These are phyloP conservation scores for Gossypium davidsonii DNA, from an alignment of 441 rosid genomes.

Conservation along the genomic window DNA sequence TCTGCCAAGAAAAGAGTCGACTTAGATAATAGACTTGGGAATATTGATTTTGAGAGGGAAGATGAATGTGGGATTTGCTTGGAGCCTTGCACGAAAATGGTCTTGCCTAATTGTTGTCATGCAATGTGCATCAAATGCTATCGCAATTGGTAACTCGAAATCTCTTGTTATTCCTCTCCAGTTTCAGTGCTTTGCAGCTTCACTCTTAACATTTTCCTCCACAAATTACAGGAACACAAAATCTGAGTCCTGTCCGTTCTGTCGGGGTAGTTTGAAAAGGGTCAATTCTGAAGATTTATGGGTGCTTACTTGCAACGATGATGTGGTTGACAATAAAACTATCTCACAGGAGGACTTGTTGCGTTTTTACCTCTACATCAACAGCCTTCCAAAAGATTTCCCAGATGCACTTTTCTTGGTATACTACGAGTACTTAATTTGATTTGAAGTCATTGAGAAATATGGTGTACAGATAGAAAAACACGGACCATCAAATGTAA, in stretches of 20 bases:
- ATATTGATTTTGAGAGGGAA: slow-evolving; percentile 69
- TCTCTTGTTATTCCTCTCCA: neutral
- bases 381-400: slow-evolving; percentile 71
- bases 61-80: slow-evolving; percentile 96
- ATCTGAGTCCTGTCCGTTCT: slow-evolving; percentile 92
- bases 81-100: slow-evolving; percentile 92
- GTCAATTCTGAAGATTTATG: slow-evolving; percentile 92
- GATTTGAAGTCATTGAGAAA: slow-evolving; percentile 20
- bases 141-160: slow-evolving; percentile 58
- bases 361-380: slow-evolving; percentile 68
- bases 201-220: slow-evolving; percentile 6
- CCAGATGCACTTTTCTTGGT: slow-evolving; percentile 79
- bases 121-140: slow-evolving; percentile 97
- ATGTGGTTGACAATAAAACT: slow-evolving; percentile 70
- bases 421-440: slow-evolving; percentile 76
- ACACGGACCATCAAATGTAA: slow-evolving; percentile 35
- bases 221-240: slow-evolving; percentile 64
- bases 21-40: slow-evolving; percentile 37
- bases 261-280: slow-evolving; percentile 84
- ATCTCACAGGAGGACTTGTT: slow-evolving; percentile 60
- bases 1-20: slow-evolving; percentile 38
- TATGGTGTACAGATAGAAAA: slow-evolving; percentile 43
- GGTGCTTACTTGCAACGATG: slow-evolving; percentile 82
- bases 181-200: neutral
- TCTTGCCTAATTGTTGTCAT: slow-evolving; percentile 85